phyloP scores from a whole-genome alignment of 2,329 filamentous ascomycete species.

The Penicillium sp. region DNA sequence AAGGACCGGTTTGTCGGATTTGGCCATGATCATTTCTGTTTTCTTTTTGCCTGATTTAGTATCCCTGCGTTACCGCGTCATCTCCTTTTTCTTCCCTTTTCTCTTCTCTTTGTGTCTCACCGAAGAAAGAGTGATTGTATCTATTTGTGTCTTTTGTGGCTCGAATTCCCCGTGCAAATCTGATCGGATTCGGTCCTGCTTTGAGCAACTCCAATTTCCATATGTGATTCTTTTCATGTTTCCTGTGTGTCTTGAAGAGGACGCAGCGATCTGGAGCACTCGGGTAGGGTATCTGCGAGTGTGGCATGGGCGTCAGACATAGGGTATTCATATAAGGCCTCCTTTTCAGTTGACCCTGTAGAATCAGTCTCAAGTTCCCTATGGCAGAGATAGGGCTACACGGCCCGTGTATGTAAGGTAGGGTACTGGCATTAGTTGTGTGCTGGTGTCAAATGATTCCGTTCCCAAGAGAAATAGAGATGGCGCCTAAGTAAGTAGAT shows the following conservation, averaged over 20 bases:
- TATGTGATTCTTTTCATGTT: slow-evolving; percentile 17
- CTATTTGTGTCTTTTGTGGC: slow-evolving; percentile 20
- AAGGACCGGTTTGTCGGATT: slow-evolving; percentile 20
- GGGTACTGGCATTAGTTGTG: too few species aligned
- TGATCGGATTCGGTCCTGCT: slow-evolving; percentile 29
- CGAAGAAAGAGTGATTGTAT: slow-evolving; percentile 26
- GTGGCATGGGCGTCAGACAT: slow-evolving; percentile 18
- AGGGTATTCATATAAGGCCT: slow-evolving; percentile 15
- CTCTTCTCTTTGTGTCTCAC: slow-evolving; percentile 15
- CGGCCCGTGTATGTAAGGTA: too few species aligned
- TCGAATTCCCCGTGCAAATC: slow-evolving; percentile 13
- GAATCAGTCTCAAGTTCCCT: too few species aligned
- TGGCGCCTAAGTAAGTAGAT: too few species aligned
- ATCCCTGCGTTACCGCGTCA: slow-evolving; percentile 18
- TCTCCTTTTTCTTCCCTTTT: slow-evolving; percentile 11
- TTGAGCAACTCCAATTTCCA: slow-evolving; percentile 27
- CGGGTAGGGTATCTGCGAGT: slow-evolving; percentile 13
- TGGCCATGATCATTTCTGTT: slow-evolving; percentile 18
- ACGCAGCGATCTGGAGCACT: not conserved
- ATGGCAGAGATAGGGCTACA: too few species aligned
- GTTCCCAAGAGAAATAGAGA: too few species aligned
- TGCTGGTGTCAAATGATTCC: too few species aligned
- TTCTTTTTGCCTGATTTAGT: slow-evolving; percentile 12
- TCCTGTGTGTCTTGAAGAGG: not conserved
- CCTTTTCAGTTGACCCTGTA: not conserved